phyloP scores from a whole-genome alignment of 495 filamentous ascomycete species.

The Talaromyces adpressus region DNA sequence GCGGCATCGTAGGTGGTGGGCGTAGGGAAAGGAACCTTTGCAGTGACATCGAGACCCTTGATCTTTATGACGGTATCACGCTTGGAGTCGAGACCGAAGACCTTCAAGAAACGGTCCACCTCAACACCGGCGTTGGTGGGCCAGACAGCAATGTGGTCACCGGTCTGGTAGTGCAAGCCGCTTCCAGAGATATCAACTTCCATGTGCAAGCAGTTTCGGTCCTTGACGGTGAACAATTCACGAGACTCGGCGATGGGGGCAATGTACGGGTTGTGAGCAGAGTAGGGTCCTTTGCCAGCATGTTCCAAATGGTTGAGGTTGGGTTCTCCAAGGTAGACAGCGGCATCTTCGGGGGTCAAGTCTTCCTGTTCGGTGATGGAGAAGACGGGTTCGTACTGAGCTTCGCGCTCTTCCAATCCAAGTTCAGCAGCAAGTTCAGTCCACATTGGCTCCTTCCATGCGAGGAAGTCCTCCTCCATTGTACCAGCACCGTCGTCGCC shows the following conservation, averaged over 20 bases:
- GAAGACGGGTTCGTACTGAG: slow-evolving; percentile 92
- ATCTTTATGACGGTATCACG: slow-evolving; percentile 79
- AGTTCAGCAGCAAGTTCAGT: slow-evolving; percentile 69
- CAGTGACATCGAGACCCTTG: slow-evolving; percentile 89
- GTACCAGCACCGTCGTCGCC: slow-evolving; percentile 97
- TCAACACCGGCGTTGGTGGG: slow-evolving; percentile 91
- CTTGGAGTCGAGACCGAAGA: slow-evolving; percentile 70
- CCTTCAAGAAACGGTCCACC: slow-evolving; percentile 80
- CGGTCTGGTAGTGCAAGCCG: slow-evolving; percentile 80
- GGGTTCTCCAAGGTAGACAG: slow-evolving; percentile 92
- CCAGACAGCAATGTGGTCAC: slow-evolving; percentile 97
- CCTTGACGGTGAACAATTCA: slow-evolving; percentile 88
- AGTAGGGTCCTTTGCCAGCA: slow-evolving; percentile 79
- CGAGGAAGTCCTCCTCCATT: slow-evolving; percentile 99
- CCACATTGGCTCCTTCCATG: slow-evolving; percentile 99
- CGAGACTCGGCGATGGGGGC: slow-evolving; percentile 85
- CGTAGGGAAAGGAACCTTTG: slow-evolving; percentile 95
- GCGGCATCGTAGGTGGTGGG: slow-evolving; percentile 95
- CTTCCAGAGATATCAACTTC: slow-evolving; percentile 88
- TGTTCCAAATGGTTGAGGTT: slow-evolving; percentile 94
- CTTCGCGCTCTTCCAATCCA: slow-evolving; percentile 89
- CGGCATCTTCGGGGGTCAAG: slow-evolving; percentile 66
- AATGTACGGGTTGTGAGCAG: slow-evolving; percentile 94
- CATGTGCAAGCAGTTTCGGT: slow-evolving; percentile 94
- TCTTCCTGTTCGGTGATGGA: slow-evolving; percentile 70